Evolutionary conservation across 179 eudicot species (phyloP), one percentile per base, ranked within the genome.

Genomic region (Beta macrorhiza): DNA sequence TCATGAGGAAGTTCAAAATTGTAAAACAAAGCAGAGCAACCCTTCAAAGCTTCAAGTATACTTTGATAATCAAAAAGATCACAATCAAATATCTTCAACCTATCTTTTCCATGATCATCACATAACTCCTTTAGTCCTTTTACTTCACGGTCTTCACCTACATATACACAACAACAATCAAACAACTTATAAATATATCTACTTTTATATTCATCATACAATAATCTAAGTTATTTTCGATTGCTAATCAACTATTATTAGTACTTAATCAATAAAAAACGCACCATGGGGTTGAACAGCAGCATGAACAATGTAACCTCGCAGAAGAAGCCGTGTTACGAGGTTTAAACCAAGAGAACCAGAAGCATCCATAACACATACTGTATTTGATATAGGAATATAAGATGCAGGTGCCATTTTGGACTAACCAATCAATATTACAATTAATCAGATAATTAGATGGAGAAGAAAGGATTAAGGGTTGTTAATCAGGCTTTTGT

Each of bases 281-380:
- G 12, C 45, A 85, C 88, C 53, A 20, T 85, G 89, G 53, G 75
- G 79, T 78, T 89, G 91, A 13, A 89, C 68, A 0, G 91, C 85
- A 19, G 93, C 93, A 68, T 88, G 92, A 80, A 91, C 93, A 32
- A 73, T 83, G 70, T 91, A 91, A 20, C 92, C 93, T 47, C 86
- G 53, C 0, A 79, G 88, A 78, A 91, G 91, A 53, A 91, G 91
- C 4, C 91, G 89, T 0, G 68, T 84, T 12, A 89, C 93, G 13
- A 91, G 89, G 76, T 25, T 61, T 1, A 85, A 79, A 12, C 93
- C 93, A n/a, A 91, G 81, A 53, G 74, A 74, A 62, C 90, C 86
- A 0, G 93, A 88, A 51, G 93, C 93, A 42, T 91, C 93, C 93
- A 91, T 91, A 11, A 91, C 93, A 64, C 93, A 88, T 0, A 88